Conservation (phyloP, 2,329 filamentous ascomycete genomes). For the Taxawa tesnikishii region DNA sequence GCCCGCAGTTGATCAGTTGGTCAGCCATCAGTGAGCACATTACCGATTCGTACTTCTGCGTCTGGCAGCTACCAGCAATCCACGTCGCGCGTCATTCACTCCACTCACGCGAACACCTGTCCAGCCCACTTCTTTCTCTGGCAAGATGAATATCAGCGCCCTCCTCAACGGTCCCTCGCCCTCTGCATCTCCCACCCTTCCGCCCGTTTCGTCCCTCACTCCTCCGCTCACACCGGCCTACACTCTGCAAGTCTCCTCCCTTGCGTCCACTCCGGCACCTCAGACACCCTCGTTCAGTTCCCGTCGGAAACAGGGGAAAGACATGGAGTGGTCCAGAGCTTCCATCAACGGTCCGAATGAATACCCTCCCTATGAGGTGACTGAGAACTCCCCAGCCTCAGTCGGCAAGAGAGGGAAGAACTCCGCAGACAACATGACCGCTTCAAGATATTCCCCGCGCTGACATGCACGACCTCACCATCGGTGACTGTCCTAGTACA, state of each 20-base stretch:
- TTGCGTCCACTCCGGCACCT: conserved; percentile 12
- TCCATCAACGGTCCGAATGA: conserved; percentile 52
- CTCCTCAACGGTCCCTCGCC: conserved; percentile 6
- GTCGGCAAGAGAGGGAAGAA: conserved; percentile 22
- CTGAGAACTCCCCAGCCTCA: conserved; percentile 25
- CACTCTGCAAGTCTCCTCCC: conserved; percentile 11
- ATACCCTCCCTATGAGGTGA: conserved; percentile 62
- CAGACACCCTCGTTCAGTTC: conserved; percentile 11
- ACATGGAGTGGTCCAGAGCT: conserved; percentile 28
- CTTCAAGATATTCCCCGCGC: conserved; percentile 58
- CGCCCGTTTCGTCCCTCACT: conserved; percentile 8
- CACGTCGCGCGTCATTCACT: too few species aligned
- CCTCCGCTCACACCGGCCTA: conserved; percentile 15
- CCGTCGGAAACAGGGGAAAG: conserved; percentile 11
- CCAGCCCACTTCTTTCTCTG: too few species aligned
- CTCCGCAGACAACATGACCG: conserved; percentile 46
- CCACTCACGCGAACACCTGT: too few species aligned
- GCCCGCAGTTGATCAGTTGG: too few species aligned
- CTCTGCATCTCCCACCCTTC: conserved; percentile 2
- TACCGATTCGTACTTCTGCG: too few species aligned
- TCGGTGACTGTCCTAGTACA: conserved; percentile 43
- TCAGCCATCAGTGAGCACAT: too few species aligned
- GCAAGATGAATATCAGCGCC: too few species aligned
- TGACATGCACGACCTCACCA: conserved; percentile 21
- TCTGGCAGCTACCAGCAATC: too few species aligned